A percentile compares a stretch with the other conserved stretches of the same genome.
Conservation (phyloP, 73 alveolate species). For the Stentor roeselii region DNA sequence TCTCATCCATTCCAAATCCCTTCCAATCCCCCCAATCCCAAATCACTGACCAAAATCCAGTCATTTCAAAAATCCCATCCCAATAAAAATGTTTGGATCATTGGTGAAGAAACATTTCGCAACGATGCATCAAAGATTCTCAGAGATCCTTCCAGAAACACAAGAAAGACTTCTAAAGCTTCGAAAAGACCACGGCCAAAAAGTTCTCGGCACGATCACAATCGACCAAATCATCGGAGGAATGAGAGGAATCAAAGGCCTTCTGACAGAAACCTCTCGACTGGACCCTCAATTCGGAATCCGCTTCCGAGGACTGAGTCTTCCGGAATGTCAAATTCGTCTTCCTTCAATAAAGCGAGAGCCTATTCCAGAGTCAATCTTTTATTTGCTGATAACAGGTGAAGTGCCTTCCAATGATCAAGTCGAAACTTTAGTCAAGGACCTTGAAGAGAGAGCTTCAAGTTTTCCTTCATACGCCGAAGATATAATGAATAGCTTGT, state of each 20-base stretch:
- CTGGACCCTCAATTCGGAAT: constrained; percentile 72
- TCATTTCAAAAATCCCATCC: background rate
- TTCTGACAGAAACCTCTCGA: constrained; percentile 57
- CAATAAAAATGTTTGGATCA: background rate
- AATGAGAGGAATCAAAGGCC: constrained; percentile 72
- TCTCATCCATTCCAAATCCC: too few relatives aligned
- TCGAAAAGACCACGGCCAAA: constrained; percentile 40
- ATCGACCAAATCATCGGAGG: constrained; percentile 68
- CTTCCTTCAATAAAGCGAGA: constrained; percentile 55
- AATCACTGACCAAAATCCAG: too few relatives aligned
- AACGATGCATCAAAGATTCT: constrained; percentile 35
- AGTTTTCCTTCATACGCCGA: constrained; percentile 37
- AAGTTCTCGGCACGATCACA: constrained; percentile 43
- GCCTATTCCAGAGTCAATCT: constrained; percentile 79
- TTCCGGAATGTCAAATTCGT: constrained; percentile 55
- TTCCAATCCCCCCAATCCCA: too few relatives aligned
- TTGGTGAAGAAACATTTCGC: constrained; percentile 32
- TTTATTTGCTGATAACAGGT: constrained; percentile 66
- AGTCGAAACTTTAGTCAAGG: constrained; percentile 27
- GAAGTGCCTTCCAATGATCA: constrained; percentile 57
- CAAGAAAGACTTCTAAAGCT: constrained; percentile 25
- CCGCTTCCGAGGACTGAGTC: constrained; percentile 66
- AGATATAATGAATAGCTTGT: constrained; percentile 38
- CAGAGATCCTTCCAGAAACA: constrained; percentile 33
- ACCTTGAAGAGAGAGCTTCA: constrained; percentile 40